Evolutionary conservation across 768 basidiomycete species (phyloP), one percentile per base, ranked within the genome.

Genomic region (Sistotremastrum niveocremeum): DNA sequence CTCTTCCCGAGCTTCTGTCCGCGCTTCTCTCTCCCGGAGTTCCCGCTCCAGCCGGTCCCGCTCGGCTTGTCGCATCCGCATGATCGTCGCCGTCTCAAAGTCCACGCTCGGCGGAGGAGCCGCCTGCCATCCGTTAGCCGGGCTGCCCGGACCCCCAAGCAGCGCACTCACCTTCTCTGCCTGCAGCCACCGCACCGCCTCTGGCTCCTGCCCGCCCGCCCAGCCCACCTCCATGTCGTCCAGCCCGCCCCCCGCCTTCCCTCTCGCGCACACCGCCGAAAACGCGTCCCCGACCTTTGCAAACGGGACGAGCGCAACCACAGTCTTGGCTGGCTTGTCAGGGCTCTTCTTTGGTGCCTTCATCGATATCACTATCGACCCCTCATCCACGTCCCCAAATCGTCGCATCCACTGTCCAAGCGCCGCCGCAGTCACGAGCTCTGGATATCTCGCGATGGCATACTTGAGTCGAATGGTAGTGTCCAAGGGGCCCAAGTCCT

Each of bases 1-100:
- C 20, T 20, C 20, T 20, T 20, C 20, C 20, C 20, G 20, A 20
- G 20, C 20, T 20, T 20, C 20, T 20, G 20, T 20, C 41, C 44
- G 31, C 41, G 29, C 20, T 20, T 87, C 84, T 48, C 74, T 68
- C 42, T 57, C 56, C 33, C 49, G 42, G 9, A 54, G 51, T 44
- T 60, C 56, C 39, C 53, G 42, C 58, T 89, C 87, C 29, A 91
- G 57, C 39, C 81, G 67, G 51, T 78, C 81, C 36, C 81, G 70
- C 59, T 89, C 87, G 0, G 86, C 84, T 56, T 89, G 83, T 34
- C 86, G 70, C 57, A 91, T 66, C 4, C 86, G 74, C 70, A 89
- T 73, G 34, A 90, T 67, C 1, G 84, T 89, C 49, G 88, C 56
- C 3, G 80, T 76, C 61, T 89, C 87, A 46, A 81, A 90, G 57